phyloP scores from a whole-genome alignment of 2,329 filamentous ascomycete genomes.

The Paecilomyces formosus region DNA sequence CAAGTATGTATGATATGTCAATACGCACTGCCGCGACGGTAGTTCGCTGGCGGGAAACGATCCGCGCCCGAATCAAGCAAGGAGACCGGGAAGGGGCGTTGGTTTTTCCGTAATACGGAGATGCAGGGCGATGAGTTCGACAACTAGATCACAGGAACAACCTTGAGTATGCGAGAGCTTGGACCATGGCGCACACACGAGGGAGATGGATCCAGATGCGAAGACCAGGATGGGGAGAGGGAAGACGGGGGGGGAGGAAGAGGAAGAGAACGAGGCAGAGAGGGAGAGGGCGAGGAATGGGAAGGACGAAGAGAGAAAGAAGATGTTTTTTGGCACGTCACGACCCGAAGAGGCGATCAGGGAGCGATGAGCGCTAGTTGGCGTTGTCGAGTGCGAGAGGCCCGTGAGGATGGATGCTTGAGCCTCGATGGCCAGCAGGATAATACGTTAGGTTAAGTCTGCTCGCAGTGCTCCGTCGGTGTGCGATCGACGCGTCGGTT shows the following conservation, averaged over 20 bases:
- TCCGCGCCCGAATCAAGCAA: not conserved
- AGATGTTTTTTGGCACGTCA: conserved; percentile 1
- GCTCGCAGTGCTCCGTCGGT: not conserved
- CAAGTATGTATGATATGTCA: too few relatives aligned
- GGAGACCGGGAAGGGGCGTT: conserved; percentile 11
- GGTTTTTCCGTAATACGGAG: not conserved
- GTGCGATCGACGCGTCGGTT: not conserved
- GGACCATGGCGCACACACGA: conserved; percentile 27
- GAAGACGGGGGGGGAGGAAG: conserved; percentile 8
- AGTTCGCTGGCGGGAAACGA: conserved; percentile 4
- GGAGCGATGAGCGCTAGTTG: not conserved
- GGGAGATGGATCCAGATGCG: conserved; percentile 3
- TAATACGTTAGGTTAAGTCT: not conserved
- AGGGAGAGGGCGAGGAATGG: conserved; percentile 4
- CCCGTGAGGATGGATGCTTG: not conserved
- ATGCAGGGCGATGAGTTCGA: conserved; percentile 1
- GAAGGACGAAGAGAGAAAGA: conserved; percentile 7
- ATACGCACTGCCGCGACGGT: not conserved
- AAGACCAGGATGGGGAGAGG: conserved; percentile 11
- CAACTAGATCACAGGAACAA: conserved; percentile 20
- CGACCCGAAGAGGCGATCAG: not conserved
- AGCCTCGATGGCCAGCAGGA: not conserved
- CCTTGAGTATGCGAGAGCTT: conserved; percentile 19
- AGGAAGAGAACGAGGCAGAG: conserved; percentile 5
- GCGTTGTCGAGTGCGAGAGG: not conserved